Evolutionary conservation across 163 green algal genomes (phyloP).

Genomic region (Scenedesmus sp.): DNA sequence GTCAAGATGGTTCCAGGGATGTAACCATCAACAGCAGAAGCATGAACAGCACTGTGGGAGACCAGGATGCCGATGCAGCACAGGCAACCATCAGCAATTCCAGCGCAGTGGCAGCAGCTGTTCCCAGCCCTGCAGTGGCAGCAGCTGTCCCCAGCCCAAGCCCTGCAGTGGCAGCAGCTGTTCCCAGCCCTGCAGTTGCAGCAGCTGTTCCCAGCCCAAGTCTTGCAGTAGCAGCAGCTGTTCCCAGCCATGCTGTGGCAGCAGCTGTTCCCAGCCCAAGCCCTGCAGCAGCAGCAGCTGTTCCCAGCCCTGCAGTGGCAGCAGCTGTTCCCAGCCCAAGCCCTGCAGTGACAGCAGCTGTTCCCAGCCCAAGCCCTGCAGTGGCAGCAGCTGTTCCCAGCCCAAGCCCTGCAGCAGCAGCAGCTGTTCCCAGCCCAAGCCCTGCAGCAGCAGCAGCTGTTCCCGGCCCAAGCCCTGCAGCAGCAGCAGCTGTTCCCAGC

Average conservation of each 20-base stretch:
- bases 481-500: background rate
- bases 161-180: no score
- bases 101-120: background rate
- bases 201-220: background rate
- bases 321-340: background rate
- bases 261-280: background rate
- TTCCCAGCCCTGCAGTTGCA: background rate
- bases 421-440: background rate
- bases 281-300: background rate
- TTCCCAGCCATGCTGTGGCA: background rate
- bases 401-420: background rate
- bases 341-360: background rate
- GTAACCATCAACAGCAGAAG: background rate
- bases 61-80: background rate
- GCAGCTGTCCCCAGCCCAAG: background rate
- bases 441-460: background rate
- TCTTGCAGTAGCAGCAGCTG: background rate
- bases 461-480: background rate
- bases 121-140: background rate
- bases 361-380: background rate
- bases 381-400: background rate
- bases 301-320: background rate
- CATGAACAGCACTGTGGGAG: background rate
- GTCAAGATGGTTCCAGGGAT: background rate
- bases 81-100: background rate